phyloP scores from a whole-genome alignment of 2,329 filamentous ascomycete genomes.

The Fusarium sororula region DNA sequence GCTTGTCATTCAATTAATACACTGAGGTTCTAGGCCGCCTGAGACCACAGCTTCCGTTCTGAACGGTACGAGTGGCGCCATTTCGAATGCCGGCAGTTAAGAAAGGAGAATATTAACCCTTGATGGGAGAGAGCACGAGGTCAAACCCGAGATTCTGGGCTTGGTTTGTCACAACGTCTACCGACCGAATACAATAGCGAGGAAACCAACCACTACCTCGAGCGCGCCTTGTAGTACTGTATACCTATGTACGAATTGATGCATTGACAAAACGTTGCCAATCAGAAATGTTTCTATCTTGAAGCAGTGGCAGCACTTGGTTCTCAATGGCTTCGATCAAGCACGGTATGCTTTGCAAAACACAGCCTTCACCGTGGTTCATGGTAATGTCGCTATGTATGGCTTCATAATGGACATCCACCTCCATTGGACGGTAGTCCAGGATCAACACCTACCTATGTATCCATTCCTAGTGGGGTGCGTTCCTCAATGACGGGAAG shows the following conservation, averaged over 20 bases:
- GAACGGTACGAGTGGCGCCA: conserved; percentile 13
- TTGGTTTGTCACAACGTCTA: background rate
- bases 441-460: background rate
- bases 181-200: background rate
- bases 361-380: conserved; percentile 36
- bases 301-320: background rate
- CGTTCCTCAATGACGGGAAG: conserved; percentile 38
- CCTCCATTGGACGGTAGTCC: background rate
- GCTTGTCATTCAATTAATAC: conserved; percentile 3
- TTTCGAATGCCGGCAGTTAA: conserved; percentile 30
- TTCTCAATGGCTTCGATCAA: background rate
- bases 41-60: conserved; percentile 13
- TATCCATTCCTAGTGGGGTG: conserved; percentile 22
- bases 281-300: background rate
- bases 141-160: background rate
- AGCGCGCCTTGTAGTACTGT: background rate
- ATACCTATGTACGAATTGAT: background rate
- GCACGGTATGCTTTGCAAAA: background rate
- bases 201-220: background rate
- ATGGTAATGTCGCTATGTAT: conserved; percentile 3
- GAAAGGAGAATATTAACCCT: background rate
- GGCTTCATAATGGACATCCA: background rate
- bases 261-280: background rate
- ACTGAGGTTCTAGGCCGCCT: conserved; percentile 20
- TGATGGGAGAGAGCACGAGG: background rate